phyloP scores from a whole-genome alignment of 1,139 yeast species.

The Yamadazyma oceani region DNA sequence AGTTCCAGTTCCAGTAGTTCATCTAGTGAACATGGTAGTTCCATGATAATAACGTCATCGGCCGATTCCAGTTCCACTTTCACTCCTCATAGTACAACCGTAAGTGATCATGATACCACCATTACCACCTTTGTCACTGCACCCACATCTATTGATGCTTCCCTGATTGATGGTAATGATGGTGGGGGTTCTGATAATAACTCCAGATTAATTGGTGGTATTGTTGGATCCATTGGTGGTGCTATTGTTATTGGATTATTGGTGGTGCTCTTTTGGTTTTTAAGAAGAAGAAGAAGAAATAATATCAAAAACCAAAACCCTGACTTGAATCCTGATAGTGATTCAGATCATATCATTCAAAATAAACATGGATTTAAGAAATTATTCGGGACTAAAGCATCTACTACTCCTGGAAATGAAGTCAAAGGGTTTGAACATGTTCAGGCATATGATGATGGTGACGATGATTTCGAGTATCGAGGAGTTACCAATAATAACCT shows the following conservation, averaged over 20 bases:
- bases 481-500: slow-evolving; percentile 50
- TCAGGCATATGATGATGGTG: slow-evolving; percentile 15
- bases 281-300: slow-evolving; percentile 32
- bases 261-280: slow-evolving; percentile 37
- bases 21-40: slow-evolving; percentile 7
- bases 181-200: slow-evolving; percentile 24
- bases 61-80: slow-evolving; percentile 9
- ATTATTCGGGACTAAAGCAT: slow-evolving; percentile 29
- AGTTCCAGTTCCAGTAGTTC: slow-evolving; percentile 4
- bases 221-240: slow-evolving; percentile 51
- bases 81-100: slow-evolving; percentile 27
- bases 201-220: slow-evolving; percentile 45
- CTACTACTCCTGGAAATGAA: slow-evolving; percentile 10
- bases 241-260: slow-evolving; percentile 40
- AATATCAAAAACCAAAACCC: slow-evolving; percentile 45
- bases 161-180: slow-evolving; percentile 1
- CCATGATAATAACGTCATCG: slow-evolving; percentile 11
- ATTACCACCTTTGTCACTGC: slow-evolving; percentile 43
- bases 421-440: slow-evolving; percentile 13
- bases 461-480: slow-evolving; percentile 42
- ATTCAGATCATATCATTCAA: slow-evolving; percentile 9
- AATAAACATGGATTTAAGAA: slow-evolving; percentile 28
- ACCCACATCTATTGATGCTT: slow-evolving; percentile 30
- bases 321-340: slow-evolving; percentile 37
- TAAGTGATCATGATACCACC: slow-evolving; percentile 36